phyloP scores from a whole-genome alignment of 139 green algal species.

The Micromonas commoda region DNA sequence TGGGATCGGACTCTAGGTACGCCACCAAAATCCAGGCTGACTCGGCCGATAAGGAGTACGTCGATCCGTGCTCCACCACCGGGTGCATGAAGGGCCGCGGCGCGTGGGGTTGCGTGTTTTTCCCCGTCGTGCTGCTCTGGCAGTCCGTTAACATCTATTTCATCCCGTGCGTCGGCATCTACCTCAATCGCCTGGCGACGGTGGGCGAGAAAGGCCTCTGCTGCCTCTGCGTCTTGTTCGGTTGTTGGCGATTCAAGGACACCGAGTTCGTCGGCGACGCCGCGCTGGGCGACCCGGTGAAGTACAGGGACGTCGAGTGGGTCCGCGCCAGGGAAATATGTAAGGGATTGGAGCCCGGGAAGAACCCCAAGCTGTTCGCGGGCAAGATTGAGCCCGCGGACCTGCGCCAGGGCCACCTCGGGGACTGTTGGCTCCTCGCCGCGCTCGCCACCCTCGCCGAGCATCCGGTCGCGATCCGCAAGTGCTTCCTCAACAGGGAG shows the following conservation, averaged over 20 bases:
- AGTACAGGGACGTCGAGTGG: conserved; percentile 2
- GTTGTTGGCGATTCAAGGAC: not conserved
- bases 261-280: not conserved
- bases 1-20: too few relatives aligned
- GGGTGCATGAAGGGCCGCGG: too few relatives aligned
- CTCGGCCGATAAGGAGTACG: too few relatives aligned
- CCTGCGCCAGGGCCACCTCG: conserved; percentile 16
- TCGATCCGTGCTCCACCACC: too few relatives aligned
- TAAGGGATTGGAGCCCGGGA: not conserved
- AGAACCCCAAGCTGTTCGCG: not conserved
- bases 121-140: conserved; percentile 1
- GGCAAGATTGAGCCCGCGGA: conserved; percentile 18
- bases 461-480: conserved; percentile 21
- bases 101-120: not conserved
- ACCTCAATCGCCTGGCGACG: not conserved
- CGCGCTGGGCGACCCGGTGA: conserved; percentile 2
- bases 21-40: too few relatives aligned
- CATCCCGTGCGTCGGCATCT: conserved; percentile 4
- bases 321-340: not conserved
- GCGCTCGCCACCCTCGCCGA: conserved; percentile 23
- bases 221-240: not conserved
- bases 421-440: conserved; percentile 29
- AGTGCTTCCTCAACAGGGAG: conserved; percentile 34
- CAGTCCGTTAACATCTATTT: not conserved
- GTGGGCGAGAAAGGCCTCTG: not conserved